These are phyloP conservation scores for Sugiyamaella pinicola DNA, from an alignment of 1,139 yeast genomes.

Conservation along the genomic window DNA sequence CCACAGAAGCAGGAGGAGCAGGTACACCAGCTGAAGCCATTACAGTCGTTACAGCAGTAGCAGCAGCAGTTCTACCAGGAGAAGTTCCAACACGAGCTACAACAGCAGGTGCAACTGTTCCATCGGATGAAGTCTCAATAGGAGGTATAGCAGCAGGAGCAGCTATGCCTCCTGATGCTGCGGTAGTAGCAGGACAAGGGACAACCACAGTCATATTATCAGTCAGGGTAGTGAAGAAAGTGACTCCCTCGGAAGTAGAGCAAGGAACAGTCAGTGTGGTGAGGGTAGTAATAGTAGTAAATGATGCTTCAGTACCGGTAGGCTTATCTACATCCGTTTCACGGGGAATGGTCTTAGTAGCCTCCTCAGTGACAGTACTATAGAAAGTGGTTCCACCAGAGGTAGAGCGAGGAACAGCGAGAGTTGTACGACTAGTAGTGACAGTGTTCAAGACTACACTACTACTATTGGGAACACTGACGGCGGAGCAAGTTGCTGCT, in stretches of 20 bases:
- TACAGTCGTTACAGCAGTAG: too few species aligned
- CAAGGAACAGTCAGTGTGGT: conserved; percentile 17
- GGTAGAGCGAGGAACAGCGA: conserved; percentile 14
- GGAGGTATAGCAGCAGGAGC: neutral
- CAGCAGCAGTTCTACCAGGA: too few species aligned
- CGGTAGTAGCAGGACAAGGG: conserved; percentile 8
- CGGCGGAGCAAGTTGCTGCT: conserved; percentile 11
- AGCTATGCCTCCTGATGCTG: neutral
- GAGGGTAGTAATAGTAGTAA: conserved; percentile 6
- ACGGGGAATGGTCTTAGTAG: conserved; percentile 18
- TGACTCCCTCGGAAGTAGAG: conserved; percentile 6
- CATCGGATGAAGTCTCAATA: neutral
- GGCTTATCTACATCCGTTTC: neutral
- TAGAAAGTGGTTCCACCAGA: conserved; percentile 8
- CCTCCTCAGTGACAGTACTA: conserved; percentile 17
- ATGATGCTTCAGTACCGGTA: conserved; percentile 11
- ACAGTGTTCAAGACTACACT: conserved; percentile 15
- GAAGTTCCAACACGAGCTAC: conserved; percentile 8
- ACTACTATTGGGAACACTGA: conserved; percentile 6
- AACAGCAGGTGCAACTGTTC: conserved; percentile 14
- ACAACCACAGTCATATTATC: conserved; percentile 16
- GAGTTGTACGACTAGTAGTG: conserved; percentile 12
- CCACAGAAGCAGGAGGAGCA: too few species aligned
- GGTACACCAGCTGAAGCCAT: too few species aligned
- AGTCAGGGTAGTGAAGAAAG: conserved; percentile 13